Evolutionary conservation across 208 protist species (phyloP), one percentile per base, ranked within the genome.

Genomic region (Leishmania braziliensis): DNA sequence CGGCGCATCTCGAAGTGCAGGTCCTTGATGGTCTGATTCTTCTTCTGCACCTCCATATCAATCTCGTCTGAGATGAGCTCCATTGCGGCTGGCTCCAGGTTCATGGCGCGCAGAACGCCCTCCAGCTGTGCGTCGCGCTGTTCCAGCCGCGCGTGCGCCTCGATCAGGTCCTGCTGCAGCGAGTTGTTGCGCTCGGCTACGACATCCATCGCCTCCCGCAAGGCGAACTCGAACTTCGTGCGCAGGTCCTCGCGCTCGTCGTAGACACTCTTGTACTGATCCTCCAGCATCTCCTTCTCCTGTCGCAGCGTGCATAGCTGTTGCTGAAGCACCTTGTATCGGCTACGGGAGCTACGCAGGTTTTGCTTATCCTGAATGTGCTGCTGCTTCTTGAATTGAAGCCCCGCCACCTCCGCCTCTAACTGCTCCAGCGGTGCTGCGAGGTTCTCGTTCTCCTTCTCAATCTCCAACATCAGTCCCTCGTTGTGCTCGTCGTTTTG

Each of bases 391-490:
- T 98, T 92, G 48, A 91, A 84, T 56, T 96, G 92, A 54, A 99
- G 89, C 78, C 96, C 88, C 73, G 97, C 95, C 39, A 99, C 95
- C 69, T 98, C 94, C 20, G 88, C 87, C 81, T 97, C 83, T 16
- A 97, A 91, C 78, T 98, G 90, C 70, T 97, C 89, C 20, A 99
- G 85, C n/a, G 98, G 98, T n/a, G 97, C 96, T 23, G 86, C 95
- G 23, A 99, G 90, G 63, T 94, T 95, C 78, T 98, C 95, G 88
- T 99, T 99, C 81, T 99, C 98, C 81, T 97, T 92, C 69, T 98
- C 95, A 77, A 99, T 99, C 70, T 99, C 98, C 83, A 98, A 98
- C 97, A 99, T 99, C 46, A 99, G 91, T 63, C 96, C 98, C 87
- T 99, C 98, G 80, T 99, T 99, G 69, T 97, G 89, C 70, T 96